These are phyloP conservation scores for Colletotrichum liriopes DNA, from an alignment of 2,329 filamentous ascomycete genomes.

Conservation along the genomic window DNA sequence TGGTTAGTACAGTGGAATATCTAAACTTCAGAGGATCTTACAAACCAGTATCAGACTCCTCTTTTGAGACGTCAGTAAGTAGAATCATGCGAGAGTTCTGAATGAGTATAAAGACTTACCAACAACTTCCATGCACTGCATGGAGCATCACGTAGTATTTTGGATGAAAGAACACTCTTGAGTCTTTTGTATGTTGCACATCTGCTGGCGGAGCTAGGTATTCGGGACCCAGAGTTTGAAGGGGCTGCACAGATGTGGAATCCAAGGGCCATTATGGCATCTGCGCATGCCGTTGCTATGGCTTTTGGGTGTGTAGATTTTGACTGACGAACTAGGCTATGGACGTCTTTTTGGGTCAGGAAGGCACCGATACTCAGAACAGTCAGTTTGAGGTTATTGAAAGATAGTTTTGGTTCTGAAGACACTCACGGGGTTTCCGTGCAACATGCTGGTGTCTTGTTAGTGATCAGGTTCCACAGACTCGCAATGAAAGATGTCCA, in stretches of 20 bases:
- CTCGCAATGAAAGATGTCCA: too few relatives aligned
- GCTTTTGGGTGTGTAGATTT: background rate
- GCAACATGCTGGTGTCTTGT: background rate
- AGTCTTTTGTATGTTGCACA: background rate
- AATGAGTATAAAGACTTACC: background rate
- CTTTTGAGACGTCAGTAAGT: background rate
- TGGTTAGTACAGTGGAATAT: background rate
- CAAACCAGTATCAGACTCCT: background rate
- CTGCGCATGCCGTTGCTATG: background rate
- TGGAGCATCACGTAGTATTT: background rate
- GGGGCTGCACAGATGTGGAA: background rate
- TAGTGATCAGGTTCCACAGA: background rate
- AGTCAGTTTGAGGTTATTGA: too few relatives aligned
- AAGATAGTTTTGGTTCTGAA: too few relatives aligned
- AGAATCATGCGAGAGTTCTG: background rate
- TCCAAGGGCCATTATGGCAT: background rate
- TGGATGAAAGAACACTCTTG: background rate
- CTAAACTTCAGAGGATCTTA: background rate
- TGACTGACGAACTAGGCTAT: background rate
- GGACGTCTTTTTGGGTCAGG: background rate
- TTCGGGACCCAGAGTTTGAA: too few relatives aligned
- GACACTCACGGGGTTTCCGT: background rate
- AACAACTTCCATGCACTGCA: background rate
- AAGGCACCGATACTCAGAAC: background rate
- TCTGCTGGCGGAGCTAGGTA: background rate